Evolutionary conservation across 2,329 filamentous ascomycete genomes (phyloP).

Genomic region (Aspergillus sp.): DNA sequence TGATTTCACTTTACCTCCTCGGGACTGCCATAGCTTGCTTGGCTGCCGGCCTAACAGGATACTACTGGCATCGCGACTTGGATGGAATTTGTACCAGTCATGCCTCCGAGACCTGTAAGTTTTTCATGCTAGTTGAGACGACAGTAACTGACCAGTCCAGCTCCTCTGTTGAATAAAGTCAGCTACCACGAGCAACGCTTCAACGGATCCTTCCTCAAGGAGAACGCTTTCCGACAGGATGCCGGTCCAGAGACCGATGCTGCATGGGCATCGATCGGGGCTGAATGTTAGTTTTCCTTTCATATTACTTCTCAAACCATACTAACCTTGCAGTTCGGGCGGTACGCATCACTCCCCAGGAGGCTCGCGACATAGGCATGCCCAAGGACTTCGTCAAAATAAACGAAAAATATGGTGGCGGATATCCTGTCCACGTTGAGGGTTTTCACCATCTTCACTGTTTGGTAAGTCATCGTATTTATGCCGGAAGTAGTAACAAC

Average conservation of each 20-base stretch:
- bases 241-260: constrained; percentile 50
- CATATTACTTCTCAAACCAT: not conserved
- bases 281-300: constrained; percentile 40
- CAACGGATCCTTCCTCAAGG: constrained; percentile 52
- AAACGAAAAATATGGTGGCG: constrained; percentile 50
- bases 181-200: constrained; percentile 41
- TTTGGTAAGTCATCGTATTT: constrained; percentile 35
- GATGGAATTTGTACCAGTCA: constrained; percentile 7
- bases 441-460: constrained; percentile 43
- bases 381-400: constrained; percentile 50
- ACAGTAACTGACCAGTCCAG: constrained; percentile 8
- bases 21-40: constrained; percentile 8
- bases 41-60: constrained; percentile 9
- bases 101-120: constrained; percentile 19
- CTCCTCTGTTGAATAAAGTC: constrained; percentile 36
- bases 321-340: constrained; percentile 32
- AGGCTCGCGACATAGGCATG: constrained; percentile 48
- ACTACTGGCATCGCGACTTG: constrained; percentile 15
- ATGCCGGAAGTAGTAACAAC: not conserved
- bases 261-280: constrained; percentile 50
- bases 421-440: constrained; percentile 37
- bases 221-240: constrained; percentile 47
- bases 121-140: not conserved
- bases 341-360: constrained; percentile 44
- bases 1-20: constrained; percentile 2